Evolutionary conservation across 495 filamentous ascomycete species (phyloP).

Genomic region (Trichoderma asperelloides): DNA sequence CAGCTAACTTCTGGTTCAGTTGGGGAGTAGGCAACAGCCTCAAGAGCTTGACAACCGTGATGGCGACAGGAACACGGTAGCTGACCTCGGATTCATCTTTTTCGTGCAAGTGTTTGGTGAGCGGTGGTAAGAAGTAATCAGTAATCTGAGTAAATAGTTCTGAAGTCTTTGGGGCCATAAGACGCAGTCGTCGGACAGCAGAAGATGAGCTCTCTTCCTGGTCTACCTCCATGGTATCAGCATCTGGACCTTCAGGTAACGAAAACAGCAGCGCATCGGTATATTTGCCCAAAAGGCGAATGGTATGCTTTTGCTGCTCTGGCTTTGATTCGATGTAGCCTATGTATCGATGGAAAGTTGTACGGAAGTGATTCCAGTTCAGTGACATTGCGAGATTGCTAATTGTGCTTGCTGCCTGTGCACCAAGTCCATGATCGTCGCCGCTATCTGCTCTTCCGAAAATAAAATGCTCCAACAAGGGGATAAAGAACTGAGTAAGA

Average conservation of each 20-base stretch:
- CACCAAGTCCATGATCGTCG: slow-evolving; percentile 72
- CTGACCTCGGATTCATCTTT: slow-evolving; percentile 92
- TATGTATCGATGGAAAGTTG: slow-evolving; percentile 70
- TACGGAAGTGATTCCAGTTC: slow-evolving; percentile 86
- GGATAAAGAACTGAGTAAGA: slow-evolving; percentile 78
- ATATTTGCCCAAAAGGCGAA: slow-evolving; percentile 70
- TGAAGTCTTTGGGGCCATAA: slow-evolving; percentile 55
- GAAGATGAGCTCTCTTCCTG: slow-evolving; percentile 17
- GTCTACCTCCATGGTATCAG: slow-evolving; percentile 31
- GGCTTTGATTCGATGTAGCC: slow-evolving; percentile 71
- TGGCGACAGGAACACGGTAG: slow-evolving; percentile 76
- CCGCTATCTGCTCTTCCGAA: slow-evolving; percentile 70
- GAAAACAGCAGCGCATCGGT: slow-evolving; percentile 63
- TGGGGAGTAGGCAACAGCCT: slow-evolving; percentile 65
- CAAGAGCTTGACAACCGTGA: slow-evolving; percentile 78
- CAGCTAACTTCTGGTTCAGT: slow-evolving; percentile 62
- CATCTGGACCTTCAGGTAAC: slow-evolving; percentile 15
- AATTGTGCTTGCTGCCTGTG: slow-evolving; percentile 70
- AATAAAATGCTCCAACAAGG: slow-evolving; percentile 86
- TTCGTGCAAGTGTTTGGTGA: slow-evolving; percentile 76
- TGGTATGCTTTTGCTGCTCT: slow-evolving; percentile 75
- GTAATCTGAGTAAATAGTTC: slow-evolving; percentile 68
- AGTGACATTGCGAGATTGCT: slow-evolving; percentile 62
- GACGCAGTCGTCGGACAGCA: slow-evolving; percentile 40
- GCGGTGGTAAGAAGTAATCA: slow-evolving; percentile 62